Base-by-base conservation (phyloP, 2,329 filamentous ascomycete species). In the Cladosporium sp. region DNA sequence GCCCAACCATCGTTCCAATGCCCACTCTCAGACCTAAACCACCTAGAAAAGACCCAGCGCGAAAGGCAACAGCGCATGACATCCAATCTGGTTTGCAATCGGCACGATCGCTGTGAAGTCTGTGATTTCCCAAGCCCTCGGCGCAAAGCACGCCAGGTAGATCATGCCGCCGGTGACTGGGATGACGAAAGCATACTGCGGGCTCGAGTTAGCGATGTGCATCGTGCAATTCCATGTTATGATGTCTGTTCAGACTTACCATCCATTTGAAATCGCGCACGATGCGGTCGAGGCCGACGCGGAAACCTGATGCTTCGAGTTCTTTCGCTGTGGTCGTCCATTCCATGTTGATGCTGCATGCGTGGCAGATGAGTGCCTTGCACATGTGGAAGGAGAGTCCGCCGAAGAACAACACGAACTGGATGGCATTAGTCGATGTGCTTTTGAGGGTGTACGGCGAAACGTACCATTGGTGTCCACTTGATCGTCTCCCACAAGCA, bases 251-350 rank as follows among this genome's bases (percentile, higher is more conserved):
- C n/a, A 17, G 8, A 47, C 43, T 11, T 30, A 47, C 43, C 43
- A 66, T 66, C 37, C 56, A 59, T 58, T 64, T 65, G 59, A 67
- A 67, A 20, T 63, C 61, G 4, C 58, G 45, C 8, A 65, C 54
- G 50, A 67, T 65, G 20, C 59, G 59, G 36, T 64, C 61, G 5
- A 67, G 54, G n/a, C 62, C 63, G 20, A 61, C 59, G 19, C 59
- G 58, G 63, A 66, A 67, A 34, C 62, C 62, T 7, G 60, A 62
- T 12, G 52, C 86, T 67, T 91, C 88, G 51, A 84, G 84, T 76
- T 96, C 91, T 76, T 95, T 95, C 40, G 86, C 83, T 0, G 91
- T 95, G 1, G 90, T 86, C 52, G 90, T 90, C 90, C 90, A 94
- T 3, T 84, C 84, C 87, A 94, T 93, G 74, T 94, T 83, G 70